These are phyloP conservation scores for Raphanus raphanistrum DNA, from an alignment of 345 rosid species.

Conservation along the genomic window DNA sequence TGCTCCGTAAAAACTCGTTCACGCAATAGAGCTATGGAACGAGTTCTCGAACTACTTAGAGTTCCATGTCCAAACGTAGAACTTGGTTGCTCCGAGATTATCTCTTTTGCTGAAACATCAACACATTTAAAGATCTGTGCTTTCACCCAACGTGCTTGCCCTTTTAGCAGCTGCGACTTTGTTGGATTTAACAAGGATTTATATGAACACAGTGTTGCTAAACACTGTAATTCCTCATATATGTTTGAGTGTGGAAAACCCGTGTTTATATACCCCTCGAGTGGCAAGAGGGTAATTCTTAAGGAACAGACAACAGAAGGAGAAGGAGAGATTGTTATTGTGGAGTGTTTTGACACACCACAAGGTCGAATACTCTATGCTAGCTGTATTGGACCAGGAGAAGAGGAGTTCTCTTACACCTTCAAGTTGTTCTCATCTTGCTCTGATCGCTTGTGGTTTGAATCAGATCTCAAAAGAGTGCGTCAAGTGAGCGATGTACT, in stretches of 20 bases:
- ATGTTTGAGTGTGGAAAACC: not conserved
- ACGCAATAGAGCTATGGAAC: not conserved
- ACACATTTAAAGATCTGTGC: not conserved
- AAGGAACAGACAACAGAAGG: not conserved
- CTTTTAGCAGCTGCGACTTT: not conserved
- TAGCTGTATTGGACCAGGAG: conserved; percentile 4
- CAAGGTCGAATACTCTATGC: not conserved
- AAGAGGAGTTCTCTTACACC: not conserved
- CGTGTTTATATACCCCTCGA: not conserved
- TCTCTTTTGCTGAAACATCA: not conserved
- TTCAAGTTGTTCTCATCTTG: not conserved
- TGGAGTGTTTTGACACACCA: not conserved
- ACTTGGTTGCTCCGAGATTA: not conserved
- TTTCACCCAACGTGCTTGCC: not conserved
- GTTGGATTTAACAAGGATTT: not conserved
- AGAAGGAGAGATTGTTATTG: not conserved
- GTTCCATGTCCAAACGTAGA: not conserved
- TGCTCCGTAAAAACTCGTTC: not conserved
- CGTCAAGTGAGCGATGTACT: not conserved
- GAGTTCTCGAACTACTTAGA: not conserved
- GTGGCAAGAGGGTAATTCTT: not conserved
- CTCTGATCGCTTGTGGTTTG: not conserved
- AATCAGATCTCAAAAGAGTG: not conserved
- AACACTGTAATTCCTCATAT: not conserved
- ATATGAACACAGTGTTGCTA: not conserved